phyloP scores from a whole-genome alignment of 2,329 filamentous ascomycete species.

The Colletotrichum euphorbiae region DNA sequence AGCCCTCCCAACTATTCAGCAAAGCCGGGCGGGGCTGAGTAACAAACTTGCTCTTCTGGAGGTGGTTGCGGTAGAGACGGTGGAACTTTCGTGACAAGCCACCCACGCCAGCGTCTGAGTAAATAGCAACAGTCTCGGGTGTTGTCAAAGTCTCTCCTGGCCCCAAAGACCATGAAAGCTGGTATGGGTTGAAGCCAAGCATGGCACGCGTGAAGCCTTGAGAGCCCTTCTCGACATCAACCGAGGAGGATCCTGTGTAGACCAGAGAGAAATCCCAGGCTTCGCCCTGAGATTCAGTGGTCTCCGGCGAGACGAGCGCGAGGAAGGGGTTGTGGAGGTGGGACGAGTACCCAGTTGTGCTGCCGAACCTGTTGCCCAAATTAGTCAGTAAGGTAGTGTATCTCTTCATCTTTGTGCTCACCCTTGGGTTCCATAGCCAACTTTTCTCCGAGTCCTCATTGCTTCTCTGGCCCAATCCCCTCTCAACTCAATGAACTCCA shows the following conservation, averaged over 20 bases:
- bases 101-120: slow-evolving; percentile 68
- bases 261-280: slow-evolving; percentile 74
- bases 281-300: slow-evolving; percentile 70
- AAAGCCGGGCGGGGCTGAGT: slow-evolving; percentile 64
- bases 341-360: slow-evolving; percentile 70
- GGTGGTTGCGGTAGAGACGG: slow-evolving; percentile 69
- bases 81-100: slow-evolving; percentile 73
- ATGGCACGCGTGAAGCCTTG: slow-evolving; percentile 71
- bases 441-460: slow-evolving; percentile 63
- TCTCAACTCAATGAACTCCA: slow-evolving; percentile 71
- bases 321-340: slow-evolving; percentile 75
- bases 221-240: slow-evolving; percentile 71
- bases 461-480: slow-evolving; percentile 74
- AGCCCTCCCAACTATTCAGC: slow-evolving; percentile 75
- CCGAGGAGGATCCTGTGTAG: slow-evolving; percentile 72
- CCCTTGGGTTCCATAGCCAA: slow-evolving; percentile 68
- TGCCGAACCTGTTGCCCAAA: slow-evolving; percentile 64
- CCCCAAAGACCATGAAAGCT: slow-evolving; percentile 68
- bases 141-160: slow-evolving; percentile 69
- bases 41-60: slow-evolving; percentile 68
- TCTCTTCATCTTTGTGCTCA: slow-evolving; percentile 44
- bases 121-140: slow-evolving; percentile 72
- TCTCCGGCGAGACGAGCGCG: slow-evolving; percentile 64
- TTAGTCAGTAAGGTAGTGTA: background rate
- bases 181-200: slow-evolving; percentile 70